These are phyloP conservation scores for Suillus weaverae DNA, from an alignment of 768 basidiomycete genomes.

Conservation along the genomic window DNA sequence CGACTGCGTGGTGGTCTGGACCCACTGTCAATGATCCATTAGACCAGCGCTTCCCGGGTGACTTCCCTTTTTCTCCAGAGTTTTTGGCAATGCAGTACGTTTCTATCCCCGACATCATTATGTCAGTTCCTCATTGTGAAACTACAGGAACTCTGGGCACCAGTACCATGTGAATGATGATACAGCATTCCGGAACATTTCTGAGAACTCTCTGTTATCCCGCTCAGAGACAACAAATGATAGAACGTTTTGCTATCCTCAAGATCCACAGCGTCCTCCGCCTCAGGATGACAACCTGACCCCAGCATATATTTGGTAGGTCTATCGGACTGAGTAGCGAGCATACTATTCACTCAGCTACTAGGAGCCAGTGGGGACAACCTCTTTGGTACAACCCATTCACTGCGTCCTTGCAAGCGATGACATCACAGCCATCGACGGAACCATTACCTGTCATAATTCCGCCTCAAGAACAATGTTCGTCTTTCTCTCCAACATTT, in stretches of 20 bases:
- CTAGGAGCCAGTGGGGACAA: not conserved
- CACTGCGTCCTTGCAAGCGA: not conserved
- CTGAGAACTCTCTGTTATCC: not conserved
- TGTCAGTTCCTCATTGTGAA: not conserved
- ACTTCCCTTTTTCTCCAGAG: not conserved
- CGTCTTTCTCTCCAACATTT: not conserved
- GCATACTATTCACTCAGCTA: not conserved
- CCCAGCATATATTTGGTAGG: not conserved
- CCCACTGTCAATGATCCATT: not conserved
- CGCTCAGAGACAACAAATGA: not conserved
- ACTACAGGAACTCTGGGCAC: too few species aligned
- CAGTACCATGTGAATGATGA: not conserved
- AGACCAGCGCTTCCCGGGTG: not conserved
- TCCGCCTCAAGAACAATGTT: not conserved
- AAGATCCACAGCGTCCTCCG: not conserved
- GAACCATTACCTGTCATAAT: slow-evolving; percentile 6
- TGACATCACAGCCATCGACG: not conserved
- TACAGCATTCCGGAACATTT: not conserved
- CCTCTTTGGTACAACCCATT: not conserved
- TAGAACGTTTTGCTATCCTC: not conserved
- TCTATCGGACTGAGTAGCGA: too few species aligned
- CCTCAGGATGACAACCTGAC: not conserved
- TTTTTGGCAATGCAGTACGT: not conserved
- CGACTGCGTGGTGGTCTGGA: not conserved
- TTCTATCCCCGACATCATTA: too few species aligned